Percentiles rank a stretch among this genome's conserved stretches.
Evolutionary conservation across 306 rosid species (phyloP).

Genomic region (Astragalus membranaceus): DNA sequence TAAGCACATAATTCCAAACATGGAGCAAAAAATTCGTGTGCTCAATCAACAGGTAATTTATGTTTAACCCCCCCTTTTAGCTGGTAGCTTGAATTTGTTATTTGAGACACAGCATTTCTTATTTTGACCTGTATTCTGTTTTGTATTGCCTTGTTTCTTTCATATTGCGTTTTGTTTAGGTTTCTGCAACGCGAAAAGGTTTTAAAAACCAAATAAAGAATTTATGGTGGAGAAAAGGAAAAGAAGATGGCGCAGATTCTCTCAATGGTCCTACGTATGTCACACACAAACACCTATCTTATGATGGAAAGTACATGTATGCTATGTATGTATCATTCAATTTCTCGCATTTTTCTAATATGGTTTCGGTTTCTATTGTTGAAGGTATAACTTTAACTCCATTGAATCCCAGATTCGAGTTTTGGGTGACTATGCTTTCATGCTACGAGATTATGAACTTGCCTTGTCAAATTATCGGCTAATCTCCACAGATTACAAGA

Average conservation of each 20-base stretch:
- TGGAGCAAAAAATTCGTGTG: constrained; percentile 88
- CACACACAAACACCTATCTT: constrained; percentile 15
- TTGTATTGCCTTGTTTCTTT: constrained; percentile 9
- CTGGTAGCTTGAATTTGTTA: constrained; percentile 10
- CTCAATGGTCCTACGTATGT: constrained; percentile 72
- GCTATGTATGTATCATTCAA: constrained; percentile 14
- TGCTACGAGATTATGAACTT: constrained; percentile 96
- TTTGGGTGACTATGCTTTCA: constrained; percentile 97
- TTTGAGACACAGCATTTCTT: not conserved
- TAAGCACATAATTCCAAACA: constrained; percentile 80
- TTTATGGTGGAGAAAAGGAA: constrained; percentile 99
- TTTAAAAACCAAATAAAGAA: constrained; percentile 88
- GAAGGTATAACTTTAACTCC: constrained; percentile 86
- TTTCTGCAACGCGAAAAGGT: constrained; percentile 91
- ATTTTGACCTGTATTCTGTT: constrained; percentile 17
- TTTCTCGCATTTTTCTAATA: constrained; percentile 30
- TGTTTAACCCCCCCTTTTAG: not conserved
- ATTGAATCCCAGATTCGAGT: constrained; percentile 93
- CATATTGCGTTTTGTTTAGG: constrained; percentile 41
- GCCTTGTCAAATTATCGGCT: constrained; percentile 93
- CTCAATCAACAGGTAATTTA: constrained; percentile 85
- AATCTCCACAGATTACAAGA: constrained; percentile 95
- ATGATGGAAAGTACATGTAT: constrained; percentile 17
- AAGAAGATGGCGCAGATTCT: constrained; percentile 76
- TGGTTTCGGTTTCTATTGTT: constrained; percentile 31